Evolutionary conservation across 2,329 filamentous ascomycete species (phyloP).

Genomic region (Teratosphaeria epicoccoides): DNA sequence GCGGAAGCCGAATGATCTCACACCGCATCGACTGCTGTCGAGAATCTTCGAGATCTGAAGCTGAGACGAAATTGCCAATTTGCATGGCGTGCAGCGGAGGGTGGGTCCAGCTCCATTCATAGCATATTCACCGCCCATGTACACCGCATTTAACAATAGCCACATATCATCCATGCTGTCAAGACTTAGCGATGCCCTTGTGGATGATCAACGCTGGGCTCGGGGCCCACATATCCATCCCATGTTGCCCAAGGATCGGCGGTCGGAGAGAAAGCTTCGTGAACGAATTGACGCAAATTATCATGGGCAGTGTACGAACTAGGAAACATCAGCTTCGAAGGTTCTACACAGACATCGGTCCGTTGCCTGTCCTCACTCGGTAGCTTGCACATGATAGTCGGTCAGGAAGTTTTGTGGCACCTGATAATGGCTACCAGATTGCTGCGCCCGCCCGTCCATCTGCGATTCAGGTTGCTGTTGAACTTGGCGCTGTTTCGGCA

Average conservation of each 20-base stretch:
- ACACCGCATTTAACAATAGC: no score
- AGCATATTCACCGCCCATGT: no score
- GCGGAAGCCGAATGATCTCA: background rate
- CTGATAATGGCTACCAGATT: background rate
- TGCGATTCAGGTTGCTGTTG: background rate
- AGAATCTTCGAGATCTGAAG: background rate
- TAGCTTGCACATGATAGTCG: background rate
- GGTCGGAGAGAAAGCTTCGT: constrained; percentile 7
- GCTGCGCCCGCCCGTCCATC: background rate
- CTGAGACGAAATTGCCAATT: background rate
- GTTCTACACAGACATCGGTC: background rate
- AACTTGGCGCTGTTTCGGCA: background rate
- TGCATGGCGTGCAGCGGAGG: background rate
- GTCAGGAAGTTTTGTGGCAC: background rate
- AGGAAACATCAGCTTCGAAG: background rate
- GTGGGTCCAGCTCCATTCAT: background rate
- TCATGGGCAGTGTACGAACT: constrained; percentile 3
- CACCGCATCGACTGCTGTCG: background rate
- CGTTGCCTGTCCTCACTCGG: background rate
- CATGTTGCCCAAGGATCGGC: constrained; percentile 1
- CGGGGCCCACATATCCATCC: background rate
- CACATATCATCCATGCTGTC: background rate
- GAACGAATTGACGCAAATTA: constrained; percentile 5
- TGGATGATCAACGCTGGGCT: background rate
- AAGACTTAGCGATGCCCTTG: background rate